Conservation (phyloP, 106 monocot genomes). For the Allium fistulosum region DNA sequence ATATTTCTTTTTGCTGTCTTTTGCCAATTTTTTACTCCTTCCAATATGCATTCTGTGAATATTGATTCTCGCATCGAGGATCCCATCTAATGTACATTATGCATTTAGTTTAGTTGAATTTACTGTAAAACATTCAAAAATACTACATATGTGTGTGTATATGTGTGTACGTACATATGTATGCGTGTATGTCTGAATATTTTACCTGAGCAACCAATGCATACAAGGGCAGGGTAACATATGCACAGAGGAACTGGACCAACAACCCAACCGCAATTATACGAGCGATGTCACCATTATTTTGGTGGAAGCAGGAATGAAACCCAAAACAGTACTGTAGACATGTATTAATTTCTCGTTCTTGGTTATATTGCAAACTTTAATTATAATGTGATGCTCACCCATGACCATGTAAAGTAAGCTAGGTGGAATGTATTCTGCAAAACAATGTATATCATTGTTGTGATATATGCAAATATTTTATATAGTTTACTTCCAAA, state of each 20-base stretch:
- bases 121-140: too few species aligned
- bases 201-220: conserved; percentile 5
- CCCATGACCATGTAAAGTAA: conserved; percentile 9
- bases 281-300: conserved; percentile 15
- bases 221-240: conserved; percentile 46
- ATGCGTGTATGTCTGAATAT: too few species aligned
- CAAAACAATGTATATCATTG: neutral
- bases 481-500: neutral
- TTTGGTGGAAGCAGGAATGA: conserved; percentile 26
- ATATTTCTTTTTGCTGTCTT: too few species aligned
- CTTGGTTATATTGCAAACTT: neutral
- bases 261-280: conserved; percentile 12
- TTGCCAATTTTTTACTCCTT: too few species aligned
- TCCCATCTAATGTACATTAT: conserved; percentile 25
- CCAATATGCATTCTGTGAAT: conserved; percentile 23
- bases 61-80: conserved; percentile 35
- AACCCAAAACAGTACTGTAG: conserved; percentile 50
- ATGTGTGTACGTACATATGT: too few species aligned
- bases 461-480: neutral
- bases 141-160: too few species aligned
- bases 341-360: neutral
- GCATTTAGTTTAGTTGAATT: too few species aligned
- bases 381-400: neutral
- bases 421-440: conserved; percentile 24
- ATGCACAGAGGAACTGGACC: conserved; percentile 41